phyloP scores from a whole-genome alignment of 2,329 filamentous ascomycete species.

The Phialocephala sp. region DNA sequence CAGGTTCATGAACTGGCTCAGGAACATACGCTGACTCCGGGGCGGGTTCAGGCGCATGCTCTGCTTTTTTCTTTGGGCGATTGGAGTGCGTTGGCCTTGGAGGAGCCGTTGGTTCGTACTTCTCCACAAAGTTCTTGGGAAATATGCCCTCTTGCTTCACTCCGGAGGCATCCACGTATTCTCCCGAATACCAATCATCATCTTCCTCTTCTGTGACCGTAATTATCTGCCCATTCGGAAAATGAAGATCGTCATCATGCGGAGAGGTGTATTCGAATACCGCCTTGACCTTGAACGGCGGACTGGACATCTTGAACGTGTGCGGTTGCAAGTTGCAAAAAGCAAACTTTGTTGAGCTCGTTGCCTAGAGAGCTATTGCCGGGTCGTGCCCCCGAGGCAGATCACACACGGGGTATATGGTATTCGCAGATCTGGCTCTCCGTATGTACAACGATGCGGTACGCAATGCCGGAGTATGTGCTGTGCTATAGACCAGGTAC shows the following conservation, averaged over 20 bases:
- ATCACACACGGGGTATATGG: constrained; percentile 21
- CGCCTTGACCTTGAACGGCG: constrained; percentile 92
- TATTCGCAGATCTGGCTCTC: constrained; percentile 22
- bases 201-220: constrained; percentile 93
- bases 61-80: constrained; percentile 65
- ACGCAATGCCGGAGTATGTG: constrained; percentile 20
- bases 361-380: constrained; percentile 31
- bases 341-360: constrained; percentile 27
- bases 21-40: constrained; percentile 46
- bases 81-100: constrained; percentile 77
- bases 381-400: constrained; percentile 27
- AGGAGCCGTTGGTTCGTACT: constrained; percentile 88
- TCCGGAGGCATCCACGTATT: constrained; percentile 80
- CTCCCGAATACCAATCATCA: constrained; percentile 89
- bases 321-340: constrained; percentile 40
- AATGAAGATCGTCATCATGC: constrained; percentile 94
- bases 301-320: constrained; percentile 64
- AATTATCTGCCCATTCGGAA: constrained; percentile 85
- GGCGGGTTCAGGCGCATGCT: constrained; percentile 46
- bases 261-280: constrained; percentile 91
- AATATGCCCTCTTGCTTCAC: constrained; percentile 84
- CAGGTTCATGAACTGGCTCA: constrained; percentile 44
- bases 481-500: constrained; percentile 31
- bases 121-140: constrained; percentile 96
- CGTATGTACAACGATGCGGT: constrained; percentile 14